Base-by-base conservation (phyloP, 2,329 filamentous ascomycete species). In the Penicillium sp. region DNA sequence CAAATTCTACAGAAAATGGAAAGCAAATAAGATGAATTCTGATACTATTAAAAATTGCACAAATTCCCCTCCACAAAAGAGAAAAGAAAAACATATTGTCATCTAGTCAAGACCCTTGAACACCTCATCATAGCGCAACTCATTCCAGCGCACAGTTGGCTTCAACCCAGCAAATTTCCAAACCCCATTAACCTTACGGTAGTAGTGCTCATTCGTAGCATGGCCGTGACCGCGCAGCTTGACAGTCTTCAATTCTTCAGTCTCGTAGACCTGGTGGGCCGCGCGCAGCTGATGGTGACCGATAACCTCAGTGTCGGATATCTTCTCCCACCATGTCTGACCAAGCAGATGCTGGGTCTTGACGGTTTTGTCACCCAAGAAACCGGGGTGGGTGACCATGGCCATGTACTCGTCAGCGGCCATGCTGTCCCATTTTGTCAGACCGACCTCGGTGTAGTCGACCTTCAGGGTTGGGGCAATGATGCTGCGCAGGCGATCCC, bases 391-490 rank as follows among this genome's bases (percentile, higher is more conserved):
- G 27, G 83, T 83, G 64, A 86, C 77, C 83, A 88, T 86, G 61
- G 73, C 67, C 69, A 87, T 76, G 75, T 82, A 88, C n/a, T 87
- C 83, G 3, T 82, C 79, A 0, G 83, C 82, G 1, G 82, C 77
- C 83, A 88, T 86, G 49, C 80, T 78, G 49, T 83, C 81, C 84
- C 84, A 87, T 55, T 83, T 71, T 68, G 82, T 82, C 71, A 84
- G 79, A 52, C 85, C 80, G 72, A 87, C 84, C 41, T 82, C 80
- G 50, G 83, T 84, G 81, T 92, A 92, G 79, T 92, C 89, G 67
- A 91, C 69, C 23, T 61, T 69, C 44, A 70, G 55, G 2, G 65
- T 69, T 29, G 79, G 78, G 13, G 79, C 78, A 44, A 82, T 73
- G 64, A 77, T 76, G 35, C 68, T 69, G 53, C 68, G 68, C 12